Percentiles rank a stretch among this genome's conserved stretches.
Conservation (phyloP, 208 protist genomes). For the Trypanosoma lewisi region DNA sequence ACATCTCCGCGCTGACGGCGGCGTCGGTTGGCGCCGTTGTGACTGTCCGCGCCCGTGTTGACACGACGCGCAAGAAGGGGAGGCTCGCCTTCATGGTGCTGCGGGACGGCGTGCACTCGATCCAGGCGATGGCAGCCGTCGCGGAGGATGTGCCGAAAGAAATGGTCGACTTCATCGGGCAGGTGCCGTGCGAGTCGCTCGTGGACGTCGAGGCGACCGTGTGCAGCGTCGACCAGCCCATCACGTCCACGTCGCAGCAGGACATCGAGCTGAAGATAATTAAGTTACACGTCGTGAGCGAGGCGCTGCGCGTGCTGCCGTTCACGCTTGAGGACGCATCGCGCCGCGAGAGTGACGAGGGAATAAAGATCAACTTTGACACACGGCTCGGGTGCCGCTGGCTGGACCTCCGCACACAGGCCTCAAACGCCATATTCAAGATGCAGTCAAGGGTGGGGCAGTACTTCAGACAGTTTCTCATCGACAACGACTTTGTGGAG, state of each 20-base stretch:
- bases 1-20: slow-evolving; percentile 48
- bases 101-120: slow-evolving; percentile 68
- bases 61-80: slow-evolving; percentile 88
- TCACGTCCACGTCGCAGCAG: slow-evolving; percentile 75
- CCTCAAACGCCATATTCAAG: slow-evolving; percentile 96
- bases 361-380: slow-evolving; percentile 88
- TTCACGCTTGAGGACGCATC: slow-evolving; percentile 92
- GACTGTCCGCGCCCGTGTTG: slow-evolving; percentile 77
- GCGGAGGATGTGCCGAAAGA: slow-evolving; percentile 75
- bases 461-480: slow-evolving; percentile 97
- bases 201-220: slow-evolving; percentile 84
- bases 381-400: slow-evolving; percentile 96
- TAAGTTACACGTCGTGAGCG: slow-evolving; percentile 81
- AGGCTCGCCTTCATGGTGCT: slow-evolving; percentile 92
- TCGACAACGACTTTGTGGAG: slow-evolving; percentile 94
- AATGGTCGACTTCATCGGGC: slow-evolving; percentile 90
- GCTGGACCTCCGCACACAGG: slow-evolving; percentile 96
- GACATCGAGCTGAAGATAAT: slow-evolving; percentile 78
- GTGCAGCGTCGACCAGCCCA: slow-evolving; percentile 59
- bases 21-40: slow-evolving; percentile 49
- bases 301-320: slow-evolving; percentile 85
- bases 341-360: slow-evolving; percentile 65
- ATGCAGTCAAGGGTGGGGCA: slow-evolving; percentile 93
- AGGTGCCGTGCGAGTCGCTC: slow-evolving; percentile 86
- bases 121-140: slow-evolving; percentile 86